These are phyloP conservation scores for Limonomyces culmigenus DNA, from an alignment of 1,284 basidiomycete genomes.

Conservation along the genomic window DNA sequence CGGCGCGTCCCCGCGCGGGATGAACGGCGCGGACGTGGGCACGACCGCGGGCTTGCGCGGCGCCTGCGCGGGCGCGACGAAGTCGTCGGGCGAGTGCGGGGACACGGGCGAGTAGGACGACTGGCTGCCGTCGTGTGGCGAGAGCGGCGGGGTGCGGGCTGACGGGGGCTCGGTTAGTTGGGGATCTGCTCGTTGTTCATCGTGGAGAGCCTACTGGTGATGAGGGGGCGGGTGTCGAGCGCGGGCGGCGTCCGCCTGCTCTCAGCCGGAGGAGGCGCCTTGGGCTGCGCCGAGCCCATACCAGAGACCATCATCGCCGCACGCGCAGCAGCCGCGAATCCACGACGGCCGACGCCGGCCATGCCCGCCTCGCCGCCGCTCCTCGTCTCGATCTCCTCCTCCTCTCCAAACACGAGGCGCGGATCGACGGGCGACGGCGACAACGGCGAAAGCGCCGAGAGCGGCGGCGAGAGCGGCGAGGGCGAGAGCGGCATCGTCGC, in stretches of 20 bases:
- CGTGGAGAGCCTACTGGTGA: background rate
- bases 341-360: slow-evolving; percentile 77
- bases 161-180: too few species aligned
- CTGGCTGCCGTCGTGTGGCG: slow-evolving; percentile 16
- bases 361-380: slow-evolving; percentile 71
- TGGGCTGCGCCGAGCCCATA: too few species aligned
- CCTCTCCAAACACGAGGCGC: too few species aligned
- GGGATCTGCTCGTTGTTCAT: too few species aligned
- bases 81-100: slow-evolving; percentile 1
- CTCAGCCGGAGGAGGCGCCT: too few species aligned
- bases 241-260: background rate
- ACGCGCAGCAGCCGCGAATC: slow-evolving; percentile 66
- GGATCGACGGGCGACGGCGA: background rate
- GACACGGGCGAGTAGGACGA: slow-evolving; percentile 13
- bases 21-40: slow-evolving; percentile 6
- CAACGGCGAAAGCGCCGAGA: slow-evolving; percentile 16
- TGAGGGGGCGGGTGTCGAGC: slow-evolving; percentile 2
- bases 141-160: slow-evolving; percentile 17
- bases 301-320: slow-evolving; percentile 58
- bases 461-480: slow-evolving; percentile 6
- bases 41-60: background rate
- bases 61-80: slow-evolving; percentile 1
- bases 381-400: slow-evolving; percentile 62
- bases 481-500: slow-evolving; percentile 7
- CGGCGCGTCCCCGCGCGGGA: slow-evolving; percentile 9